phyloP scores from a whole-genome alignment of 805 yeast genomes.

The Kluyveromyces lactis region DNA sequence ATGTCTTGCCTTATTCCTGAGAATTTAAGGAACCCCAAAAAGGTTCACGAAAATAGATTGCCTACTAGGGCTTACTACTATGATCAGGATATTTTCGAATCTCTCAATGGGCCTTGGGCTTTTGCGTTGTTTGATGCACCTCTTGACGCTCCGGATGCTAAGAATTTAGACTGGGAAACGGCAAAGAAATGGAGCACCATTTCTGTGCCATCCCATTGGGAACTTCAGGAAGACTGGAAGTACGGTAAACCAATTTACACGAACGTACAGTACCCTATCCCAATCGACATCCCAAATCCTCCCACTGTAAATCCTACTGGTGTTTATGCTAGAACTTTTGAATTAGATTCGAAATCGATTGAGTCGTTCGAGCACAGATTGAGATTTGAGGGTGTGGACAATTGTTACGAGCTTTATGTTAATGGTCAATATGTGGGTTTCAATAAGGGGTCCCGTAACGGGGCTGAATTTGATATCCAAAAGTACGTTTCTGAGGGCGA shows the following conservation, averaged over 20 bases:
- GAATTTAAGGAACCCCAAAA: not conserved
- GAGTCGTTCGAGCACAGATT: not conserved
- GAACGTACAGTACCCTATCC: not conserved
- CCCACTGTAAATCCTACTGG: conserved; percentile 1
- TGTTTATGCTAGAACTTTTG: not conserved
- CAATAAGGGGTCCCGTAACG: conserved; percentile 2
- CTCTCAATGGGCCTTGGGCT: not conserved
- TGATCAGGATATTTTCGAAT: not conserved
- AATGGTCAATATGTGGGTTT: not conserved
- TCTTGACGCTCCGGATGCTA: not conserved
- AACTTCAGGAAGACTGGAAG: conserved; percentile 1
- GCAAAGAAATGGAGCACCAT: not conserved
- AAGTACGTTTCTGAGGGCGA: not conserved
- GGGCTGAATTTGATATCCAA: conserved; percentile 1
- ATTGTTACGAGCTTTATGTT: not conserved
- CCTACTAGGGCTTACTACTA: not conserved
- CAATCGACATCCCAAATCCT: conserved; percentile 1
- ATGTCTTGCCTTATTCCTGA: too few relatives aligned
- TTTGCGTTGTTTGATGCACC: not conserved
- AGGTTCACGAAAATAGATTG: conserved; percentile 1
- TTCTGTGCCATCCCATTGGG: conserved; percentile 1
- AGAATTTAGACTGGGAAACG: not conserved
- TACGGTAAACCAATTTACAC: not conserved
- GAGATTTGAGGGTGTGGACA: conserved; percentile 3
- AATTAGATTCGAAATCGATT: not conserved